Evolutionary conservation across 139 green algal species (phyloP), one percentile per base, ranked within the genome.

Genomic region (Micractinium sp.): DNA sequence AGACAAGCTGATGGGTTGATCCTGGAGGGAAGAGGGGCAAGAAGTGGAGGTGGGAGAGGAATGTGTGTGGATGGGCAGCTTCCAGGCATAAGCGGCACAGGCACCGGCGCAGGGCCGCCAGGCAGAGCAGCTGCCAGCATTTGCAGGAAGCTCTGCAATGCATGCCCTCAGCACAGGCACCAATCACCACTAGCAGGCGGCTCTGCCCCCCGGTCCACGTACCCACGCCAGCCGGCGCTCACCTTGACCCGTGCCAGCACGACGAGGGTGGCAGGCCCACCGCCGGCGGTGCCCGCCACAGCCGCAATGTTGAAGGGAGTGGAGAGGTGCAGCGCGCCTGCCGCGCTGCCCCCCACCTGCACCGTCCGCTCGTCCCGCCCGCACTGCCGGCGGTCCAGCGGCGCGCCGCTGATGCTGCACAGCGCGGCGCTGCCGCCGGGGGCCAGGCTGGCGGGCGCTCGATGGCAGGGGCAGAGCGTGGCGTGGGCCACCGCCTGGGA

Each of bases 401-500:
- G 41, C 20, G 33, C 22, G 0, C 87, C 81, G 31, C n/a, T 87
- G 39, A 87, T 3, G 22, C 35, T 19, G 56, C 73, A 87, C 36
- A 61, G 25, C 35, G 56, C 60, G 33, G 66, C 15, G 75, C 41
- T 9, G 41, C 47, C 33, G 33, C 38, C 41, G 4, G 1, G 20
- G 5, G 33, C 87, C 76, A 9, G 23, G 47, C 22, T 71, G 18
- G 69, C 33, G 33, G 87, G 87, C 0, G 74, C 33, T 3, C 20
- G 41, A 35, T 90, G 87, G 87, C 87, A 90, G 66, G 87, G 81
- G 33, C 87, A 90, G 16, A 85, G 74, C 41, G 66, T 14, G n/a
- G 74, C 77, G 33, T 90, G 87, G 5, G 31, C 3, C n/a, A 90
- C n/a, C 2, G 47, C 23, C 67, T 87, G 74, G 16, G 41, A 9